Evolutionary conservation across 768 basidiomycete genomes (phyloP), one percentile per base, ranked within the genome.

Genomic region (Xerocomellus intermedius): DNA sequence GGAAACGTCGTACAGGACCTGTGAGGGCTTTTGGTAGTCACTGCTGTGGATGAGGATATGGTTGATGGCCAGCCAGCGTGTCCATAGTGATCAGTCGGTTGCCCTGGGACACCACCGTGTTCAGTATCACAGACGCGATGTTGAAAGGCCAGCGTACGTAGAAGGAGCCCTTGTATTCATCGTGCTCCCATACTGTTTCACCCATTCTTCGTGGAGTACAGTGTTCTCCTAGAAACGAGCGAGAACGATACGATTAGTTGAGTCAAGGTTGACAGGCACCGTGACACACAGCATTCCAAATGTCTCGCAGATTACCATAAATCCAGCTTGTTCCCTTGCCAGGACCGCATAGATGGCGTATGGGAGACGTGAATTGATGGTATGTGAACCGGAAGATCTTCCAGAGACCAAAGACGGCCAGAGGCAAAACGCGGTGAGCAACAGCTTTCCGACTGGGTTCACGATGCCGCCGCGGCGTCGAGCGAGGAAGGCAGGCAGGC

Each of bases 31-130:
- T 49, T 80, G 78, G 60, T 85, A 89, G 45, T 76, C 69, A 37
- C 73, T 63, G 32, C 71, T 71, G 50, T 87, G 82, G 5, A 47
- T 52, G 16, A 91, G 71, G 45, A 92, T 72, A 57, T 90, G 82
- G 43, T 79, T 77, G 41, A 91, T 49, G 0, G 87, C 87, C 21
- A 80, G 79, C 0, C 21, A 80, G 79, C 0, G 80, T 73, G 65
- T 91, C 89, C 50, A 75, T 70, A 0, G 84, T 87, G 61, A 76
- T 79, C 16, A 89, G 65, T 16, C 79, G 77, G 12, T 66, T 60
- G 16, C 49, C 44, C 74, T 77, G 52, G 16, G 42, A 10, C 9
- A 24, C 2, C 13, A 48, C 4, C 9, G 3, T 17, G 13, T 13
- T 64, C 19, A 48, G n/a, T 21, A 32, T 22, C 10, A 3, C 5